Base-by-base conservation (phyloP, 129 eudicot genomes). In the Flaveria sonorensis region DNA sequence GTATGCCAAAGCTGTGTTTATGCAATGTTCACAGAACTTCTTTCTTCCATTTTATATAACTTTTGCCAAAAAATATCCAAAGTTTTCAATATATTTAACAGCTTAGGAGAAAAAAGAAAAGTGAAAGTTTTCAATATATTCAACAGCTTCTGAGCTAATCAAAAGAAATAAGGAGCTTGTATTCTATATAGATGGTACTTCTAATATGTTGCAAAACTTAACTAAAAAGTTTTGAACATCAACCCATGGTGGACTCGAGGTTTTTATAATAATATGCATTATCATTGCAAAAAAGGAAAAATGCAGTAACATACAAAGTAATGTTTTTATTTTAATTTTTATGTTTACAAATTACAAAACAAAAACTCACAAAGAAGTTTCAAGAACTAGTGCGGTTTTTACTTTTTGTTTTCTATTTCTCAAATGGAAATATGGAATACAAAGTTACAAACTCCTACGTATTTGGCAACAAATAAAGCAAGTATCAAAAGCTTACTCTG, bases 401-500 rank as follows among this genome's bases (percentile, higher is more conserved):
- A 21, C 19, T 42, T 28, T 36, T 36, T 36, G 8, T 36, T 36
- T 36, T 36, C 7, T 36, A 4, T 26, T 19, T 20, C 14, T 62
- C 6, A 62, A 30, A 30, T 10, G 7, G 14, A 42, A 26, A 57
- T 30, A 30, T 4, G 4, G 36, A 30, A 30, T 30, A 68, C 47
- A 6, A 69, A 42, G 55, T 39, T 14, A 71, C 14, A 13, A 62
- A 20, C 40, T 30, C 36, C 5, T 3, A 32, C 18, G 26, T 42
- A 56, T 16, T 62, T 66, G 9, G 48, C 19, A 59, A 42, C 32
- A 11, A n/a, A 30, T 26, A 24, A 66, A 19, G 13, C 57, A 24
- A 12, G 61, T 21, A 48, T 18, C 24, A 53, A 48, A 59, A 39
- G 70, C 85, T 76, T 73, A 92, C 96, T 89, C 42, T 89, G 81